phyloP scores from a whole-genome alignment of 768 basidiomycete genomes.

The Pulveroboletus sp. region DNA sequence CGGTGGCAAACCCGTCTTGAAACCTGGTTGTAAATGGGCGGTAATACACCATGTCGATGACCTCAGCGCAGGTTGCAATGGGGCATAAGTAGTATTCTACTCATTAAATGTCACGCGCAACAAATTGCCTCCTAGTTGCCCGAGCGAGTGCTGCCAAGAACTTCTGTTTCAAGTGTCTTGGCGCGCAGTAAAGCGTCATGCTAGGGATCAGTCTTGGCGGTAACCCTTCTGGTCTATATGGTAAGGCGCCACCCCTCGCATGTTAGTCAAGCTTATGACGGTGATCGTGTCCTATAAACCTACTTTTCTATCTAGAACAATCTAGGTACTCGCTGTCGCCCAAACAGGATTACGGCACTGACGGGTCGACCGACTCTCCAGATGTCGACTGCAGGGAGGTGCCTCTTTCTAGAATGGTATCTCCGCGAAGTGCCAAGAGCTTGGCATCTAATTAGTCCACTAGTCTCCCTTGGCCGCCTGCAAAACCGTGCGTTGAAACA shows the following conservation, averaged over 20 bases:
- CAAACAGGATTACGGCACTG: neutral
- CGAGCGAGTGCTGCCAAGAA: conserved; percentile 34
- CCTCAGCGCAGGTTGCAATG: conserved; percentile 13
- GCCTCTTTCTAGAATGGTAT: neutral
- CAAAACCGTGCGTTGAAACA: neutral
- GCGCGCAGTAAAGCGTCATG: conserved; percentile 47
- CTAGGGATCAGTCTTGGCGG: conserved; percentile 36
- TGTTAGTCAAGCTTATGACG: too few species aligned
- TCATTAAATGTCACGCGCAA: neutral
- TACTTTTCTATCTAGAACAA: neutral
- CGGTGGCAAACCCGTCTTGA: conserved; percentile 30
- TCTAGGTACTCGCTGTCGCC: neutral
- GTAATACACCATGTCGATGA: conserved; percentile 24
- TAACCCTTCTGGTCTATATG: conserved; percentile 8
- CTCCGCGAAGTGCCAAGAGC: neutral
- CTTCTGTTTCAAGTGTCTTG: conserved; percentile 54
- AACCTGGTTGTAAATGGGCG: conserved; percentile 13
- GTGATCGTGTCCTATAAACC: too few species aligned
- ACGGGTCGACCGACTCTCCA: neutral
- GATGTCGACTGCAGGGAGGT: neutral
- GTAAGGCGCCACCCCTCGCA: neutral
- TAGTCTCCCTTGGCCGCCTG: neutral
- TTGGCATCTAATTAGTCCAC: neutral
- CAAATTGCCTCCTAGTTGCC: conserved; percentile 11
- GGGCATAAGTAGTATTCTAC: conserved; percentile 7